A percentile compares a stretch with the other conserved stretches of the same genome.
These are phyloP conservation scores for Huntiella bhutanensis DNA, from an alignment of 2,329 filamentous ascomycete species.

Conservation along the genomic window DNA sequence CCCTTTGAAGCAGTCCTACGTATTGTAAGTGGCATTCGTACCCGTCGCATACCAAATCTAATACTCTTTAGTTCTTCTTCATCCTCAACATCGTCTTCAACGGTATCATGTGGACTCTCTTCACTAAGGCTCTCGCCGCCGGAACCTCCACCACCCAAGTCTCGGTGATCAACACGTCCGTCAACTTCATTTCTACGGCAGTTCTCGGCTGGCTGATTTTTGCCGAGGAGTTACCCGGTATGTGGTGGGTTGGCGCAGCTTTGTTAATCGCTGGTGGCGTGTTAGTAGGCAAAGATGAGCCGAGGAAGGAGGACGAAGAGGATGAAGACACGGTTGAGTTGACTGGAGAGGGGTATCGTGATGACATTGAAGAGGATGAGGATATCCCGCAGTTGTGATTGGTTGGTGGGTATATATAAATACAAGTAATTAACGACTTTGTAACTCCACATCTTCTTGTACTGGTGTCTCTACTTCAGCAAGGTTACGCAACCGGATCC, in stretches of 20 bases:
- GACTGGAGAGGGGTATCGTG: slow-evolving; percentile 10
- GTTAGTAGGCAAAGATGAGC: slow-evolving; percentile 54
- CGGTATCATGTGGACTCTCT: slow-evolving; percentile 68
- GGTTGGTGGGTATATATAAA: neutral
- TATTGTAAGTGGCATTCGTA: slow-evolving; percentile 22
- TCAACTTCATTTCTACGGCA: slow-evolving; percentile 66
- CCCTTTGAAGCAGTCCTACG: slow-evolving; percentile 30
- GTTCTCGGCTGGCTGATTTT: slow-evolving; percentile 53
- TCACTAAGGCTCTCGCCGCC: slow-evolving; percentile 57
- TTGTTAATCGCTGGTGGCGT: slow-evolving; percentile 60
- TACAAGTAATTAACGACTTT: neutral
- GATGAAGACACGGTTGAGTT: slow-evolving; percentile 9
- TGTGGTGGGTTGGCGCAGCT: slow-evolving; percentile 61
- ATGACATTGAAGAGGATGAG: slow-evolving; percentile 16
- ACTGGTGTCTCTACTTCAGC: slow-evolving; percentile 21
- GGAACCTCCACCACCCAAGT: slow-evolving; percentile 63
- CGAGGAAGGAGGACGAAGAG: slow-evolving; percentile 5
- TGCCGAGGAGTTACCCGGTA: slow-evolving; percentile 46
- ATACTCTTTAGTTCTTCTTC: slow-evolving; percentile 45
- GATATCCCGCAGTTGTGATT: slow-evolving; percentile 14
- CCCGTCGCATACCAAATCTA: neutral
- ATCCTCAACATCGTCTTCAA: slow-evolving; percentile 57
- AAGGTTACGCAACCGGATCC: slow-evolving; percentile 32
- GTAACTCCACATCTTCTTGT: slow-evolving; percentile 19
- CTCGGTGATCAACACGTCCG: slow-evolving; percentile 62